These are phyloP conservation scores for Boletus tomentosulus DNA, from an alignment of 768 basidiomycete genomes.

Conservation along the genomic window DNA sequence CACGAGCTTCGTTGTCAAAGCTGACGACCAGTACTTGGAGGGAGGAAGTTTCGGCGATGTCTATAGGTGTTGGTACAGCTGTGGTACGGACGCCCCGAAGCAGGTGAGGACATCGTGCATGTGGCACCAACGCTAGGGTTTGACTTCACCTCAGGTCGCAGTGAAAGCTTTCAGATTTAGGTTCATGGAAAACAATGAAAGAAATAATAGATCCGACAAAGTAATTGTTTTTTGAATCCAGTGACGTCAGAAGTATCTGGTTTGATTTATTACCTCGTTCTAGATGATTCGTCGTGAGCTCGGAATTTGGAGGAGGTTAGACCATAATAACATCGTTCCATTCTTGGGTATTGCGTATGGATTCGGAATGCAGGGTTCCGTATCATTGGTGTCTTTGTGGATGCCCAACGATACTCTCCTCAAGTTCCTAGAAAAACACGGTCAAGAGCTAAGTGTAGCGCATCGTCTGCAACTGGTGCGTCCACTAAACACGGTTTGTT, in stretches of 20 bases:
- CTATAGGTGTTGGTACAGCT: background rate
- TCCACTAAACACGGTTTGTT: constrained; percentile 2
- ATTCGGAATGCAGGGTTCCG: background rate
- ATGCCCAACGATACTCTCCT: constrained; percentile 21
- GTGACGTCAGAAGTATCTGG: too few species aligned
- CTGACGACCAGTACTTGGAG: background rate
- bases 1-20: background rate
- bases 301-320: constrained; percentile 6
- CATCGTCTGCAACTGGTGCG: constrained; percentile 8
- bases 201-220: background rate
- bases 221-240: background rate
- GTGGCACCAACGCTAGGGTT: background rate
- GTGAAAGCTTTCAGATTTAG: constrained; percentile 7
- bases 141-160: background rate
- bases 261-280: background rate
- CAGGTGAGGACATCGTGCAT: background rate
- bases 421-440: constrained; percentile 9
- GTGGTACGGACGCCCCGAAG: background rate
- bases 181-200: background rate
- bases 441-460: background rate
- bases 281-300: constrained; percentile 6
- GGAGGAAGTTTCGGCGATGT: constrained; percentile 4
- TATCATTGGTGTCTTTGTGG: constrained; percentile 23
- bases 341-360: background rate
- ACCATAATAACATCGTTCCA: background rate